A percentile compares a stretch with the other conserved stretches of the same genome.
Evolutionary conservation across 78 protist genomes (phyloP).

Genomic region (Fonticula alba): DNA sequence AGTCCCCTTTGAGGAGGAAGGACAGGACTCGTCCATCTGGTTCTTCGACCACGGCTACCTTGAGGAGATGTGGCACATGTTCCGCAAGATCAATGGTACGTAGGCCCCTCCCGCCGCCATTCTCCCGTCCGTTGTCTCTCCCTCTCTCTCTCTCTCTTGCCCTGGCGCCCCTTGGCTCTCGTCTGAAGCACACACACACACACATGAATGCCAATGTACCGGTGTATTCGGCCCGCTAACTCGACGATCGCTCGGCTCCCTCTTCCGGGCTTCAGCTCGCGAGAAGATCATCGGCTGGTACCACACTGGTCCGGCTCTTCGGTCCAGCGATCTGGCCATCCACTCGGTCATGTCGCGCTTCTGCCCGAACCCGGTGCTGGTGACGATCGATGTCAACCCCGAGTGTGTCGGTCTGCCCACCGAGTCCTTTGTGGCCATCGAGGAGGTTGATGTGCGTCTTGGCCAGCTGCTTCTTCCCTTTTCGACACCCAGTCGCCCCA

Average conservation of each 20-base stretch:
- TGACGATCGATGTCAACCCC: slow-evolving; percentile 17
- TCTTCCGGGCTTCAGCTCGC: slow-evolving; percentile 46
- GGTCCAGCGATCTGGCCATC: slow-evolving; percentile 65
- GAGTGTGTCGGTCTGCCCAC: slow-evolving; percentile 51
- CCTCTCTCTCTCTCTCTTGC: neutral
- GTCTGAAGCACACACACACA: slow-evolving; percentile 4
- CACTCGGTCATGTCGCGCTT: slow-evolving; percentile 17
- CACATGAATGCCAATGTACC: neutral
- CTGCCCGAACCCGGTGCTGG: neutral
- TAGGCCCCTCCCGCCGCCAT: neutral
- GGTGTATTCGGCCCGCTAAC: no score
- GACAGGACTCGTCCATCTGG: slow-evolving; percentile 77
- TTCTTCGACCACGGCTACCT: slow-evolving; percentile 79
- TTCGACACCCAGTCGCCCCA: neutral
- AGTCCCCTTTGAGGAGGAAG: slow-evolving; percentile 93
- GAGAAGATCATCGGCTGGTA: slow-evolving; percentile 93
- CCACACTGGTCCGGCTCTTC: slow-evolving; percentile 84
- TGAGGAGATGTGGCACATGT: slow-evolving; percentile 80
- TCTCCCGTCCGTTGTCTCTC: neutral
- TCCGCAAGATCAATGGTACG: slow-evolving; percentile 67
- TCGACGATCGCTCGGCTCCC: neutral
- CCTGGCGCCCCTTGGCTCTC: neutral
- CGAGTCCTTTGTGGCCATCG: slow-evolving; percentile 63
- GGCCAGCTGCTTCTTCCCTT: neutral
- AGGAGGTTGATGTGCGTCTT: slow-evolving; percentile 64